Percentiles rank a stretch among this genome's conserved stretches.
Conservation (phyloP, 345 rosid genomes). For the Pistacia vera region DNA sequence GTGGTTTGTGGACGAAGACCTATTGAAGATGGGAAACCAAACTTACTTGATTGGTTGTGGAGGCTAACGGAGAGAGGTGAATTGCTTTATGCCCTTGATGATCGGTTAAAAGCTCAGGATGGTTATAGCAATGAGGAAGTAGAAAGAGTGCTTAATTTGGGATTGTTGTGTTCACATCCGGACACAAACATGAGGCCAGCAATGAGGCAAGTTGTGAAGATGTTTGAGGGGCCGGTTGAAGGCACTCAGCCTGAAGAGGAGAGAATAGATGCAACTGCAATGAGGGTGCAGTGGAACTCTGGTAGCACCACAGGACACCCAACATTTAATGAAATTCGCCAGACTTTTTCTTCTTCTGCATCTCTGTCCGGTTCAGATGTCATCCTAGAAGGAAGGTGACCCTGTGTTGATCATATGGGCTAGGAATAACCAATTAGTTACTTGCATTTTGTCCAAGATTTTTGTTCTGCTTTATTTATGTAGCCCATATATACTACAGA, state of each 20-base stretch:
- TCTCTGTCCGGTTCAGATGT: constrained; percentile 24
- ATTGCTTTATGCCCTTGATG: constrained; percentile 28
- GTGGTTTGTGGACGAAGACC: constrained; percentile 54
- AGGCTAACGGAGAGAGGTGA: constrained; percentile 33
- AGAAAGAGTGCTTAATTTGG: constrained; percentile 41
- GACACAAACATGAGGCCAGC: constrained; percentile 42
- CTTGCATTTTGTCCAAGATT: too few relatives aligned
- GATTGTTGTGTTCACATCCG: constrained; percentile 49
- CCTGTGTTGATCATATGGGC: neutral
- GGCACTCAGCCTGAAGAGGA: constrained; percentile 28
- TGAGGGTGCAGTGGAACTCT: constrained; percentile 13
- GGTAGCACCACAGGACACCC: constrained; percentile 16
- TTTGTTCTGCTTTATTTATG: too few relatives aligned
- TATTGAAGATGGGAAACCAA: constrained; percentile 47
- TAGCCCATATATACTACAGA: too few relatives aligned
- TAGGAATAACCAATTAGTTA: too few relatives aligned
- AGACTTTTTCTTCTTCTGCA: constrained; percentile 11
- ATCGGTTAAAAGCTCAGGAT: constrained; percentile 24
- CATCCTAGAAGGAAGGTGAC: constrained; percentile 28
- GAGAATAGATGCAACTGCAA: constrained; percentile 15
- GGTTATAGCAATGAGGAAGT: constrained; percentile 29
- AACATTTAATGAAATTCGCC: constrained; percentile 24
- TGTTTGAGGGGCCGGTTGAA: constrained; percentile 41
- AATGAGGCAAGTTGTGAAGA: constrained; percentile 50
- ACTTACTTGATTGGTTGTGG: constrained; percentile 44